A percentile compares a stretch with the other conserved stretches of the same genome.
These are phyloP conservation scores for Penicillium sp. DNA, from an alignment of 2,329 filamentous ascomycete genomes.

Conservation along the genomic window DNA sequence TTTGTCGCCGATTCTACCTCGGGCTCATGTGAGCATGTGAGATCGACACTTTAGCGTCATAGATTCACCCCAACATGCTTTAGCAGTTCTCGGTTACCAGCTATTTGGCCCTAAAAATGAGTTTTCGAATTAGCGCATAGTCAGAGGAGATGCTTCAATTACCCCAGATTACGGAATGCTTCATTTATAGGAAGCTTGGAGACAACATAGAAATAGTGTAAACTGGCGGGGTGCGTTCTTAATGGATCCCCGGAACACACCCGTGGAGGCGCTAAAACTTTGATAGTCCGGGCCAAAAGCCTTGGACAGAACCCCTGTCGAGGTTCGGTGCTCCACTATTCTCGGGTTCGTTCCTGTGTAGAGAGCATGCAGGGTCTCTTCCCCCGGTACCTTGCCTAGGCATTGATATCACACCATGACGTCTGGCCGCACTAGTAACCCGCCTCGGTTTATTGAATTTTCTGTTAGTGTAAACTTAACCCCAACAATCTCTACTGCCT, in stretches of 20 bases:
- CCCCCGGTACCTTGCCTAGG: not conserved
- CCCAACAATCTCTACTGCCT: not conserved
- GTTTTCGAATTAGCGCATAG: not conserved
- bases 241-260: not conserved
- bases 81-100: not conserved
- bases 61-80: conserved; percentile 2
- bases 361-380: conserved; percentile 9
- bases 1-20: not conserved
- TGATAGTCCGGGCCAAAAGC: not conserved
- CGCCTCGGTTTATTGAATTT: conserved; percentile 9
- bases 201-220: not conserved
- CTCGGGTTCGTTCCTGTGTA: not conserved
- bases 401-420: conserved; percentile 4
- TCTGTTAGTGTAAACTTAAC: conserved; percentile 5
- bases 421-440: conserved; percentile 7
- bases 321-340: conserved; percentile 5
- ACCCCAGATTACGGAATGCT: not conserved
- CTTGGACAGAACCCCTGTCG: not conserved
- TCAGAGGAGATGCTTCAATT: not conserved
- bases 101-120: not conserved
- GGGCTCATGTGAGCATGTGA: conserved; percentile 27
- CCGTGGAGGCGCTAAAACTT: not conserved
- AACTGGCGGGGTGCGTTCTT: conserved; percentile 1
- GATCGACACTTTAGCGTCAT: conserved; percentile 21
- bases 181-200: not conserved